Conservation (phyloP, 768 basidiomycete species). For the Trichaptum fuscoviolaceum region DNA sequence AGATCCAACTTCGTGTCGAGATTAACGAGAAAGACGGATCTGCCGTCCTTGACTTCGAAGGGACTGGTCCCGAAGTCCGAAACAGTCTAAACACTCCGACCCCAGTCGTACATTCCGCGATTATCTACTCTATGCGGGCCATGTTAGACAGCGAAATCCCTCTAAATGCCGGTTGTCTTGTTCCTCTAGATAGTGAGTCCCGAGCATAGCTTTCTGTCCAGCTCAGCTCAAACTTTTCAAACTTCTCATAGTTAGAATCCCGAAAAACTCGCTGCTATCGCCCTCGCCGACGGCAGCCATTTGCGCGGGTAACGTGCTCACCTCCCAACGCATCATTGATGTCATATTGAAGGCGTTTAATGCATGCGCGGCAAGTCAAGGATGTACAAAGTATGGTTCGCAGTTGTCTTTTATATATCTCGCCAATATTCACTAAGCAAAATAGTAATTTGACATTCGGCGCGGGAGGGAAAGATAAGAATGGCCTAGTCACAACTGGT, state of each 20-base stretch:
- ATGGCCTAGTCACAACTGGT: constrained; percentile 68
- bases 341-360: constrained; percentile 91
- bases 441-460: constrained; percentile 84
- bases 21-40: constrained; percentile 72
- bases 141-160: constrained; percentile 88
- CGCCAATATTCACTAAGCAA: background rate
- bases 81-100: constrained; percentile 84
- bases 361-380: constrained; percentile 88
- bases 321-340: constrained; percentile 91
- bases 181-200: constrained; percentile 68
- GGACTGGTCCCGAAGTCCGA: constrained; percentile 78
- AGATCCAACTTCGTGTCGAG: constrained; percentile 73
- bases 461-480: constrained; percentile 77
- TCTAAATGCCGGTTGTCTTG: constrained; percentile 89
- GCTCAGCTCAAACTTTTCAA: constrained; percentile 1
- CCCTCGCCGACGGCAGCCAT: constrained; percentile 87
- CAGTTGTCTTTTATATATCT: background rate
- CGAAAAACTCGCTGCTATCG: constrained; percentile 68
- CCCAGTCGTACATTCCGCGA: constrained; percentile 80
- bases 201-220: constrained; percentile 2
- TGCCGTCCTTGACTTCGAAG: constrained; percentile 81
- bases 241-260: constrained; percentile 59
- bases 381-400: constrained; percentile 76
- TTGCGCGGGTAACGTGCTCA: constrained; percentile 89
- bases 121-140: constrained; percentile 84